These are phyloP conservation scores for Plasmodium coatneyi DNA, from an alignment of 169 alveolate genomes.

Conservation along the genomic window DNA sequence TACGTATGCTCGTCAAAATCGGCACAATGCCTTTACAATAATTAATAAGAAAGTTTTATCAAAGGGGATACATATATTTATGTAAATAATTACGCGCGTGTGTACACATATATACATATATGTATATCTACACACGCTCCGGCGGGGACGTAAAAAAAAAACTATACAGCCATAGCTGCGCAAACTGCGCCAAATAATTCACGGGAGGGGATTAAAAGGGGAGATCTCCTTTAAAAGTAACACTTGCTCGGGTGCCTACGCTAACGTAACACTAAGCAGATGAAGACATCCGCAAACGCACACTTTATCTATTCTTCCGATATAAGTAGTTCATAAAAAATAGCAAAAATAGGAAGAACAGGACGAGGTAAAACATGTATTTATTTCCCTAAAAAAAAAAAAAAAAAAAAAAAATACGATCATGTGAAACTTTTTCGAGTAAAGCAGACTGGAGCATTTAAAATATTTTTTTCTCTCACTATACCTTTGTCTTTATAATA, in stretches of 20 bases:
- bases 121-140: background rate
- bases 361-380: constrained; percentile 52
- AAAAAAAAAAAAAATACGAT: background rate
- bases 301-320: constrained; percentile 35
- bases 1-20: background rate
- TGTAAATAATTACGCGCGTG: background rate
- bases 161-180: constrained; percentile 6
- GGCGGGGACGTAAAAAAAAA: background rate
- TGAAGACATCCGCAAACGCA: background rate
- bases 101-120: background rate
- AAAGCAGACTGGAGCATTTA: background rate
- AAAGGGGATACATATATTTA: background rate
- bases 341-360: constrained; percentile 53
- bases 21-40: background rate
- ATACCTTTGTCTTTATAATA: constrained; percentile 66
- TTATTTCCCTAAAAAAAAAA: constrained; percentile 66
- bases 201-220: background rate
- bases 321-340: constrained; percentile 66
- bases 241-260: background rate
- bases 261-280: background rate
- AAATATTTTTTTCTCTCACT: background rate
- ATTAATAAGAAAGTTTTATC: background rate
- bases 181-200: background rate
- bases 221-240: background rate
- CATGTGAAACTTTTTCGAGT: background rate